Evolutionary conservation across 179 eudicot species (phyloP).

Genomic region (Heliamphora pulchella): DNA sequence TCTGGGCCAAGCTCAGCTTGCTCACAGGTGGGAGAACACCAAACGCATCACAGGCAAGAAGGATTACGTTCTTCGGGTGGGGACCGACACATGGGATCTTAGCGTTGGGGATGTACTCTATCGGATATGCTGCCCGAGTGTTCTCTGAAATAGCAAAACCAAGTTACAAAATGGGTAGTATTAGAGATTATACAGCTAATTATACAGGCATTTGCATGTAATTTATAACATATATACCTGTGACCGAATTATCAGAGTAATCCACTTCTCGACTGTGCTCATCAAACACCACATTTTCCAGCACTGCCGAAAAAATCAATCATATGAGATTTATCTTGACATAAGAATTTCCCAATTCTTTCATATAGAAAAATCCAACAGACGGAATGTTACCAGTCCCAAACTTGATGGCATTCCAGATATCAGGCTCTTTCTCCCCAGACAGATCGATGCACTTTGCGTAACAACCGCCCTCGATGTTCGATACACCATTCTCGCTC

Average conservation of each 20-base stretch:
- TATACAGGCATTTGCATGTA: not conserved
- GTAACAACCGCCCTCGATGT: constrained; percentile 95
- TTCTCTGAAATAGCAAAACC: constrained; percentile 43
- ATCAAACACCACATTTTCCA: constrained; percentile 94
- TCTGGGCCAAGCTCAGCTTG: constrained; percentile 80
- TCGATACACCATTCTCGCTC: constrained; percentile 84
- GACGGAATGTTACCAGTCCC: constrained; percentile 52
- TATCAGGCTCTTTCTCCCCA: constrained; percentile 86
- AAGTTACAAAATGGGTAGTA: no score
- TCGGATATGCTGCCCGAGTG: constrained; percentile 90
- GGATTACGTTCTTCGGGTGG: constrained; percentile 88
- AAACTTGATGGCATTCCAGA: constrained; percentile 90
- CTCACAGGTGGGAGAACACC: constrained; percentile 97
- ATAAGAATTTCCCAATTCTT: no score
- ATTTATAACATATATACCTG: constrained; percentile 38
- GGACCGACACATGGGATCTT: constrained; percentile 90
- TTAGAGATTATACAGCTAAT: not conserved
- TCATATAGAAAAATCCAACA: no score
- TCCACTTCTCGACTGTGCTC: constrained; percentile 94
- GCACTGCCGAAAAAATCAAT: constrained; percentile 32
- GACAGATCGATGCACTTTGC: constrained; percentile 91
- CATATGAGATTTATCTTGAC: no score
- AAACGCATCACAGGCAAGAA: constrained; percentile 88
- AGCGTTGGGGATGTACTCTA: constrained; percentile 85
- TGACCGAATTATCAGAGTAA: constrained; percentile 73